Evolutionary conservation across 1,284 basidiomycete genomes (phyloP), one percentile per base, ranked within the genome.

Genomic region (Sporisorium exsertum): DNA sequence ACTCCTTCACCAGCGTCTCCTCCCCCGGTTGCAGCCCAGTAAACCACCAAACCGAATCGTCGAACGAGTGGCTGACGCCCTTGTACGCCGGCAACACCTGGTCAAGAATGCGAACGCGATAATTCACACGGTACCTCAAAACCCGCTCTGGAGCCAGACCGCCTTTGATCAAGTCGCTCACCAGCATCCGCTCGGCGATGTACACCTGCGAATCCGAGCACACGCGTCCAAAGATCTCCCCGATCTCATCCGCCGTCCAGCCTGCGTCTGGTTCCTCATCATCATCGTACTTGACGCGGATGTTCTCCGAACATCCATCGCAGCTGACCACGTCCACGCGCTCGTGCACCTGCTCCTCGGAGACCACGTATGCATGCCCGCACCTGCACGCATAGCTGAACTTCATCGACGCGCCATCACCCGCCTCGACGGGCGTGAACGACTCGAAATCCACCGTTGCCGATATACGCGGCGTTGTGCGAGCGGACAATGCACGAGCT

Each of bases 171-270:
- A 77, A 58, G 49, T 71, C 73, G 16, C 35, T 29, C 24, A 77
- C 24, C n/a, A 79, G 54, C 55, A 72, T 65, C 12, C 78, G 53
- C 51, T 77, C 52, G 12, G 78, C 70, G 15, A 71, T 64, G 49
- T 74, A 75, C 15, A 79, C 75, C 35, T 79, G 78, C 6, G 67
- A 70, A 52, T 79, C 74, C 32, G 67, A 55, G 33, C 64, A 71
- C 13, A 73, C 24, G 2, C 37, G 22, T 0, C 74, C 75, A 35
- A 77, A 77, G 4, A 60, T 58, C 22, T 60, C 42, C 3, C 55
- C 72, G 12, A 61, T 45, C 45, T 69, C 55, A 15, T 62, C 58
- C 0, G 43, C 20, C 8, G 52, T 49, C 22, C 45, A 7, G 5
- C 46, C 7, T 27, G n/a, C 26, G n/a, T 56, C 49, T 15, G 54